These are phyloP conservation scores for Bidens hawaiensis DNA, from an alignment of 140 eudicot genomes.

Conservation along the genomic window DNA sequence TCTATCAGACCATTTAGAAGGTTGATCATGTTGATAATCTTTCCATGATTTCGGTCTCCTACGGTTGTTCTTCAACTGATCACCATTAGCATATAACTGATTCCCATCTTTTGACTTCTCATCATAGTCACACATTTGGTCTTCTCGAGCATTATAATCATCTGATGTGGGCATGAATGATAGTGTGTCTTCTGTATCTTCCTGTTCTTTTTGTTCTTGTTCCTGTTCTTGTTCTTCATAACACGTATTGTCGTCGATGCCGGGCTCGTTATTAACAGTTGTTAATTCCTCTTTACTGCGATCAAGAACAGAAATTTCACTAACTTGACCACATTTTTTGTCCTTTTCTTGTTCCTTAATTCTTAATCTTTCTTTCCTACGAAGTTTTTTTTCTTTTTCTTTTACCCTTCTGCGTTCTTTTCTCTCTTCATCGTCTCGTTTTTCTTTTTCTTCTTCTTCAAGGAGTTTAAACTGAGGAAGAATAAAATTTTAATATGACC, in stretches of 20 bases:
- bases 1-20: constrained; percentile 51
- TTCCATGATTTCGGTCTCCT: constrained; percentile 45
- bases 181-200: constrained; percentile 46
- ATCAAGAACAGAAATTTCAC: constrained; percentile 27
- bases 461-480: constrained; percentile 69
- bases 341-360: constrained; percentile 71
- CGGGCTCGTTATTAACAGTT: constrained; percentile 35
- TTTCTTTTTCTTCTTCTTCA: constrained; percentile 96
- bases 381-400: constrained; percentile 83
- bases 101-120: constrained; percentile 38
- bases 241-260: constrained; percentile 20
- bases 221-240: too few species aligned
- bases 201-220: too few species aligned
- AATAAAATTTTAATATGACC: not conserved
- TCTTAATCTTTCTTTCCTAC: constrained; percentile 84
- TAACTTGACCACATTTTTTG: constrained; percentile 32
- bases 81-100: constrained; percentile 29
- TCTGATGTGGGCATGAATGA: constrained; percentile 41
- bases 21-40: constrained; percentile 30
- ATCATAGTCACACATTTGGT: constrained; percentile 24
- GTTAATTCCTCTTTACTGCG: constrained; percentile 30
- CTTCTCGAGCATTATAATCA: constrained; percentile 33
- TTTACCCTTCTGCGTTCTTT: constrained; percentile 72
- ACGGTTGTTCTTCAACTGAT: constrained; percentile 40
- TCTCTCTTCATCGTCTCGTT: constrained; percentile 89